These are phyloP conservation scores for Lentinula raphanica DNA, from an alignment of 768 basidiomycete species.

Conservation along the genomic window DNA sequence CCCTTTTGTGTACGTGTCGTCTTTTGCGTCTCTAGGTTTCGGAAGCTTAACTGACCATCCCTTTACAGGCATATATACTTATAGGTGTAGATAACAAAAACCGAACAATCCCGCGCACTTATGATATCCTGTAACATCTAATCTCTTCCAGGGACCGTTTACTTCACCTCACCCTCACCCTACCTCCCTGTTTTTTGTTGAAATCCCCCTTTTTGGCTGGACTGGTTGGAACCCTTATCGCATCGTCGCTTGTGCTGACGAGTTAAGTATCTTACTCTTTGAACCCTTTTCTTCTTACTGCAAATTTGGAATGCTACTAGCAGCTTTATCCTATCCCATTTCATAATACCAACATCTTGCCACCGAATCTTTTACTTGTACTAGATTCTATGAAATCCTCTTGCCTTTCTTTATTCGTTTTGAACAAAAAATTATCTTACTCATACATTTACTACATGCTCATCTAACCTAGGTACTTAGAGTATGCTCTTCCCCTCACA, in stretches of 20 bases:
- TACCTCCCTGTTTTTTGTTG: neutral
- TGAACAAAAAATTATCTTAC: neutral
- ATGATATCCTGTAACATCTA: conserved; percentile 5
- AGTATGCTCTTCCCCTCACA: neutral
- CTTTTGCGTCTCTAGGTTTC: no score
- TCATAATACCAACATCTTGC: neutral
- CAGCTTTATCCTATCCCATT: neutral
- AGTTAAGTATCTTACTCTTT: conserved; percentile 1
- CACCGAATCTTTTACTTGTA: no score
- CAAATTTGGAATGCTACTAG: neutral
- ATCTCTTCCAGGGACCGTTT: neutral
- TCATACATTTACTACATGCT: neutral
- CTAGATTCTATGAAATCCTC: neutral
- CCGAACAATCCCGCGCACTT: no score
- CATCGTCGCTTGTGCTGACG: neutral
- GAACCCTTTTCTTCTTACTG: conserved; percentile 1
- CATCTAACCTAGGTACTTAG: neutral
- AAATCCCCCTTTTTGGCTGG: conserved; percentile 1
- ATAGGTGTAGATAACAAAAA: neutral
- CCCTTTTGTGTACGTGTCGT: neutral
- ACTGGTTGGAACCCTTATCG: conserved; percentile 7
- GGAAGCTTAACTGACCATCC: no score
- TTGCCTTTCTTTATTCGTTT: neutral
- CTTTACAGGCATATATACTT: neutral
- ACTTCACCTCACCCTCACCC: no score